Evolutionary conservation across 2,329 filamentous ascomycete species (phyloP).

Genomic region (Botrytis galanthina): DNA sequence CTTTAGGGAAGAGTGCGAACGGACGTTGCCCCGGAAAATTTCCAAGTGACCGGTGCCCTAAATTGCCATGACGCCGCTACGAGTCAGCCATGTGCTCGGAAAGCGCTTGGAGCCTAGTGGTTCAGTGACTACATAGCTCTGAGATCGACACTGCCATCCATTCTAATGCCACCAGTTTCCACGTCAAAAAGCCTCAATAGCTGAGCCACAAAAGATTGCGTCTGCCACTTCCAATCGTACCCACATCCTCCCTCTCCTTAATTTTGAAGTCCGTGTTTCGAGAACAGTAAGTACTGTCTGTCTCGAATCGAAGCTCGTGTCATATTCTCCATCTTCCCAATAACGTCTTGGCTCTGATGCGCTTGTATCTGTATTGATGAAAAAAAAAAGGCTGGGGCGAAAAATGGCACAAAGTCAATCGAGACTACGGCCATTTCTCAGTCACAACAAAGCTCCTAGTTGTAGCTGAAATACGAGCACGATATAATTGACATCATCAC

Average conservation of each 20-base stretch:
- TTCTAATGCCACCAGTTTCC: not conserved
- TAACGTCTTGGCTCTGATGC: not conserved
- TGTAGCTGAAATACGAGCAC: not conserved
- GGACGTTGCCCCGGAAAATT: not conserved
- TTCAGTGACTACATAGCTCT: not conserved
- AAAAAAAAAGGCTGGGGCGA: not conserved
- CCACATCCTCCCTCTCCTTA: not conserved
- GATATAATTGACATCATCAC: not conserved
- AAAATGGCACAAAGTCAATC: not conserved
- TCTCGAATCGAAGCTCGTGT: not conserved
- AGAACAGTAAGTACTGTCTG: not conserved
- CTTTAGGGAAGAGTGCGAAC: not conserved
- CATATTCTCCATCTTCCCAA: not conserved
- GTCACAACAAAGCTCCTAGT: not conserved
- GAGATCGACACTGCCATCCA: not conserved
- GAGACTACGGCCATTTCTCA: not conserved
- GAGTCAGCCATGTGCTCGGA: constrained; percentile 3
- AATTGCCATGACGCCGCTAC: not conserved
- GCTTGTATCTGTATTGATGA: not conserved
- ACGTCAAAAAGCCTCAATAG: not conserved
- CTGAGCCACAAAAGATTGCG: not conserved
- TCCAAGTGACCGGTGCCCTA: not conserved
- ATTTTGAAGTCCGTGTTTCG: not conserved
- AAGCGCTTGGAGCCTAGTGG: not conserved
- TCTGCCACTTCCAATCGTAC: not conserved